Evolutionary conservation across 2,329 filamentous ascomycete species (phyloP), one percentile per base, ranked within the genome.

Genomic region (Rhynchosporium graminicola): DNA sequence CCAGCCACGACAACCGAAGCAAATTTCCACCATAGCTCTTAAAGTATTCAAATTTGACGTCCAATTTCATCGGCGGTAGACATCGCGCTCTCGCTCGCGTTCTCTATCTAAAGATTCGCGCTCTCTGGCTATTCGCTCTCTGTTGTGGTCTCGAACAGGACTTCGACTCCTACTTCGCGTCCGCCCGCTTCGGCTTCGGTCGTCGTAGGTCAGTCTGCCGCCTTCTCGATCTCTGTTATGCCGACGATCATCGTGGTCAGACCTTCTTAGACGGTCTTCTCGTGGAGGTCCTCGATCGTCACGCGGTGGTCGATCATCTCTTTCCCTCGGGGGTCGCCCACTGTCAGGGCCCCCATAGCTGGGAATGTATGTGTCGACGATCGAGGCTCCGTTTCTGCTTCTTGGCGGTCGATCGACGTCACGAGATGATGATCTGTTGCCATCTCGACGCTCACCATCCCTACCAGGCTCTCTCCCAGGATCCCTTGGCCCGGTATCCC

Each of bases 321-420:
- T 42, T 9, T 79, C 77, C 55, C 77, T 71, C 3, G 73, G 73
- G 36, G 57, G 59, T 10, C 67, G 62, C 28, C 68, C 70, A 20
- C 71, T 71, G 26, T 79, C 78, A 3, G 73, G 69, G 26, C 76
- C 73, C 26, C 76, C 73, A 57, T 82, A 82, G 48, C 75, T 77
- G 9, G 80, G 80, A 28, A 82, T 81, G 65, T 83, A 83, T 0
- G 80, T 82, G 68, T 83, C 80, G 6, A 79, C 72, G 56, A 77
- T 66, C 7, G 69, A 63, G 52, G 48, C 64, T 10, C 63, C 70
- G n/a, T 48, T 55, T 66, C 70, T 67, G 20, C 57, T 68, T 58
- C 70, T 66, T 26, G 69, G 68, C 63, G 67, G 65, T 48, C 54
- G 54, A 31, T 70, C 73, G 20, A 70, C 48, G 47, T 72, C 78